Conservation (phyloP, 164 flowering plant genomes). For the Macadamia integrifolia region DNA sequence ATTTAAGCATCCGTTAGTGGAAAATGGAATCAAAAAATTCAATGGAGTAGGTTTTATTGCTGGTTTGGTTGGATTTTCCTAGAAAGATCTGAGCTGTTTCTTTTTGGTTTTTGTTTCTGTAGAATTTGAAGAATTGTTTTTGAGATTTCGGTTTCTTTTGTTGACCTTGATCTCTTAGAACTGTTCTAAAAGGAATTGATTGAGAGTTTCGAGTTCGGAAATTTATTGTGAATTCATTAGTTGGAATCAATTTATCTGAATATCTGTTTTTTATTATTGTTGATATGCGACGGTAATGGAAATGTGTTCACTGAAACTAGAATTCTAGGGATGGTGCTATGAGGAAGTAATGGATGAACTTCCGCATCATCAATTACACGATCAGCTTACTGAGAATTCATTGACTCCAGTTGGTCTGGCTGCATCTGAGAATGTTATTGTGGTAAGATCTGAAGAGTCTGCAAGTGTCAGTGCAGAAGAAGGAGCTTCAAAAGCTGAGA, state of each 20-base stretch:
- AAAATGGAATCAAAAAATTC: neutral
- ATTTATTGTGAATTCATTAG: neutral
- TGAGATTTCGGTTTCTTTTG: neutral
- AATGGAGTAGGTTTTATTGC: too few relatives aligned
- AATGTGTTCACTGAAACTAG: neutral
- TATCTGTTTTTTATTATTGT: too few relatives aligned
- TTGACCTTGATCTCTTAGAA: neutral
- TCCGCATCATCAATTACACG: constrained; percentile 8
- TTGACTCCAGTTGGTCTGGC: neutral
- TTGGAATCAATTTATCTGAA: neutral
- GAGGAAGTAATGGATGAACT: constrained; percentile 1
- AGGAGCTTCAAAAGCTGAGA: constrained; percentile 10
- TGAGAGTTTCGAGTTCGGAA: neutral
- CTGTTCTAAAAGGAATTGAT: neutral
- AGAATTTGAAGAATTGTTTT: neutral
- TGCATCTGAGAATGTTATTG: constrained; percentile 17
- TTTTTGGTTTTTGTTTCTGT: neutral
- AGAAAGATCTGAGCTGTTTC: neutral
- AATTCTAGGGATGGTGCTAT: neutral
- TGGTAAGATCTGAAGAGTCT: constrained; percentile 12
- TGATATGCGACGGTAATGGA: neutral
- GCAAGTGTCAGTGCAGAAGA: constrained; percentile 8
- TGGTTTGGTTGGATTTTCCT: neutral
- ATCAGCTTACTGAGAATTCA: constrained; percentile 5
- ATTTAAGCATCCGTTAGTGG: too few relatives aligned